phyloP scores from a whole-genome alignment of 768 basidiomycete genomes.

The Pisolithus microcarpus region DNA sequence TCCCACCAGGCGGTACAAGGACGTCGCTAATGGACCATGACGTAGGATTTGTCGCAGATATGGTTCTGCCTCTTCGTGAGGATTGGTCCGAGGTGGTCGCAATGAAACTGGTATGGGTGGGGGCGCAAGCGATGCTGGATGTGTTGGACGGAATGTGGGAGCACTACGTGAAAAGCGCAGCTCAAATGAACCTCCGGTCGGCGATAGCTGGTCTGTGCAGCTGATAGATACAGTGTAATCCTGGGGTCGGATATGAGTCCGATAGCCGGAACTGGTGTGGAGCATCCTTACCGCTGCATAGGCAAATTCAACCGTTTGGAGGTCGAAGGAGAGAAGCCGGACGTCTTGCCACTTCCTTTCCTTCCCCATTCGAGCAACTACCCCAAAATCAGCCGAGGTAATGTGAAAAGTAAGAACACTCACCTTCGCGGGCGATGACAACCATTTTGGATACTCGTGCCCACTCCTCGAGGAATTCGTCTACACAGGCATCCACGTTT shows the following conservation, averaged over 20 bases:
- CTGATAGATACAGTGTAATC: constrained; percentile 74
- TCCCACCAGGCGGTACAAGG: constrained; percentile 59
- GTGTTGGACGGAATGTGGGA: constrained; percentile 5
- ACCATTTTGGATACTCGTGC: constrained; percentile 90
- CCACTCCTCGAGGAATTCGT: constrained; percentile 90
- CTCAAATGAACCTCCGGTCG: constrained; percentile 62
- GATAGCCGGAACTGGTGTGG: not conserved
- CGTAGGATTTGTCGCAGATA: constrained; percentile 68
- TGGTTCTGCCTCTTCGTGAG: constrained; percentile 73
- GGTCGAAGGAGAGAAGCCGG: constrained; percentile 79
- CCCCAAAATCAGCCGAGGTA: constrained; percentile 2
- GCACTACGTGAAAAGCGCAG: constrained; percentile 59
- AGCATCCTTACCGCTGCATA: constrained; percentile 51
- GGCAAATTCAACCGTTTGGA: constrained; percentile 87
- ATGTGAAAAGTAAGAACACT: constrained; percentile 8
- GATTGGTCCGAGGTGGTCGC: constrained; percentile 38
- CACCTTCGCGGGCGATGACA: constrained; percentile 85
- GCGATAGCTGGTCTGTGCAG: constrained; percentile 68
- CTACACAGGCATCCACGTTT: constrained; percentile 81
- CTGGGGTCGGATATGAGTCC: constrained; percentile 26
- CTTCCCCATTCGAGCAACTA: constrained; percentile 81
- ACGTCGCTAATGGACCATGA: constrained; percentile 57
- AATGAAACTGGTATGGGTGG: constrained; percentile 27
- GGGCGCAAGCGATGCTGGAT: constrained; percentile 17
- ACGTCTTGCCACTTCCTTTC: constrained; percentile 67